Percentiles rank a stretch among this genome's conserved stretches.
Conservation (phyloP, 495 filamentous ascomycete species). For the Baudoinia panamericana region DNA sequence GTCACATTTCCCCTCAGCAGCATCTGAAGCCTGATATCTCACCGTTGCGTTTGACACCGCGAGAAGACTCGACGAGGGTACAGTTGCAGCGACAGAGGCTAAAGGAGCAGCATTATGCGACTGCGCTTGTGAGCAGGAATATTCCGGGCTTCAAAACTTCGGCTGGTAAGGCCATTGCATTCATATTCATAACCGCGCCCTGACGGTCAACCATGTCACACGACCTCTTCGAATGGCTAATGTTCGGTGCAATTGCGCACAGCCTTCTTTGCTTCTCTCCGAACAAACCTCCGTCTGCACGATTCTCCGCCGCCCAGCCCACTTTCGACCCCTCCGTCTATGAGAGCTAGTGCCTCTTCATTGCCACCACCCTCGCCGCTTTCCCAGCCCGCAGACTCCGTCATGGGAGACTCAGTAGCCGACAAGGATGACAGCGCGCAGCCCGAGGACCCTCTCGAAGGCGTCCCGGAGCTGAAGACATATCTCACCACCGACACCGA, state of each 20-base stretch:
- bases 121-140: slow-evolving; percentile 12
- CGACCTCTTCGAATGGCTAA: too few relatives aligned
- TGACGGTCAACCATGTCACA: too few relatives aligned
- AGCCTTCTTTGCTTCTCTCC: slow-evolving; percentile 32
- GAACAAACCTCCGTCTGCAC: slow-evolving; percentile 30
- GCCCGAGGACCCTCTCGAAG: slow-evolving; percentile 14
- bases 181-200: neutral
- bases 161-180: slow-evolving; percentile 23
- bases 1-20: too few relatives aligned
- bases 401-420: slow-evolving; percentile 16
- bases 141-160: slow-evolving; percentile 29
- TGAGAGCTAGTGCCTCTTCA: slow-evolving; percentile 18
- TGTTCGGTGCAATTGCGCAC: too few relatives aligned
- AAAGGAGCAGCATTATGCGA: slow-evolving; percentile 9
- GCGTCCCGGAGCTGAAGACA: slow-evolving; percentile 23
- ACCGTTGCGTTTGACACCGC: slow-evolving; percentile 10
- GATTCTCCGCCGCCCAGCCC: slow-evolving; percentile 26
- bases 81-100: slow-evolving; percentile 17
- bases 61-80: slow-evolving; percentile 13
- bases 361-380: slow-evolving; percentile 25
- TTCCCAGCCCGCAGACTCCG: slow-evolving; percentile 14
- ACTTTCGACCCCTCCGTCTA: slow-evolving; percentile 23
- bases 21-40: neutral
- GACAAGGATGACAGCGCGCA: neutral
- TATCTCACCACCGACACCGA: slow-evolving; percentile 28